Evolutionary conservation across 306 rosid species (phyloP), one percentile per base, ranked within the genome.

Genomic region (Malus orientalis): DNA sequence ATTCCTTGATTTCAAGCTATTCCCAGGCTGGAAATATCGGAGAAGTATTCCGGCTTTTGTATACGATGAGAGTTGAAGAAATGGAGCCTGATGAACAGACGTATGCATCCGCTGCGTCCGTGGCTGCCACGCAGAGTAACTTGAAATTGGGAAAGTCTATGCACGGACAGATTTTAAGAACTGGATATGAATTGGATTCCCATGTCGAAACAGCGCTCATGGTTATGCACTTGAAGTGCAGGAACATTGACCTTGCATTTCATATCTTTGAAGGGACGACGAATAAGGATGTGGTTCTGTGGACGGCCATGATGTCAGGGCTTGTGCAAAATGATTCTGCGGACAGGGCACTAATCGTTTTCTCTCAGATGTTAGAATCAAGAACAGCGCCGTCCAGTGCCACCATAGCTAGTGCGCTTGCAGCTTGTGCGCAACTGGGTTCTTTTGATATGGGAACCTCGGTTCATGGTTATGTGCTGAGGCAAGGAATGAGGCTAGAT

Each of bases 251-350:
- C 55, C 59, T 16, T 67, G 96, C 97, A 9, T 84, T 87, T 83
- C 80, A 36, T 76, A 81, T 92, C 40, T 92, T 92, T 58, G 79
- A 85, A 61, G 63, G 75, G 74, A 82, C 73, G 57, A 74, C 40
- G 10, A 73, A 84, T 15, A 87, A 78, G 76, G 97, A 92, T 80
- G 86, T 87, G 19, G 85, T 92, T 69, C 74, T 80, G 76, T 92
- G 97, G 93, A 92, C 97, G 11, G 93, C 96, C 6, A 83, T 92
- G 96, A 92, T 89, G 76, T 89, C n/a, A n/a, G n/a, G n/a, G n/a
- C n/a, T n/a, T n/a, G n/a, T n/a, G n/a, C n/a, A n/a, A n/a, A n/a
- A n/a, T n/a, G n/a, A n/a, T n/a, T n/a, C n/a, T n/a, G n/a, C n/a
- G n/a, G n/a, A n/a, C n/a, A n/a, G n/a, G n/a, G n/a, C n/a, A n/a